A percentile compares a stretch with the other conserved stretches of the same genome.
phyloP scores from a whole-genome alignment of 805 yeast species.

The Candida taoyuanica region DNA sequence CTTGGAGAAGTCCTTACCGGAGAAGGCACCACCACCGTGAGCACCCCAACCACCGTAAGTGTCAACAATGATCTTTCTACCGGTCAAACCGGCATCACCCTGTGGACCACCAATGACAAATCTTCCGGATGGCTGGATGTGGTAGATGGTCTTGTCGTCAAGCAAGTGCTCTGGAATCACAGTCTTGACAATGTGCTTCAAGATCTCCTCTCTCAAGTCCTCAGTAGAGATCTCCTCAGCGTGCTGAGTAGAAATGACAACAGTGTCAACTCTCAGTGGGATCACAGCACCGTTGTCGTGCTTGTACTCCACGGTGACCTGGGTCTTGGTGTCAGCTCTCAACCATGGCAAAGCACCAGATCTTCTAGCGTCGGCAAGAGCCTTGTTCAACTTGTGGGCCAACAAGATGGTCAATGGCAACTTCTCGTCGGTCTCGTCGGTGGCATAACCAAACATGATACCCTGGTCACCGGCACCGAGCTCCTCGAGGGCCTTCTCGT shows the following conservation, averaged over 20 bases:
- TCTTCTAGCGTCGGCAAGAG: constrained; percentile 96
- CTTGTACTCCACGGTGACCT: constrained; percentile 95
- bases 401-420: constrained; percentile 91
- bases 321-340: constrained; percentile 99
- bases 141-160: constrained; percentile 94
- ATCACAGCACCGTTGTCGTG: constrained; percentile 92
- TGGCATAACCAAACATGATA: constrained; percentile 99
- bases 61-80: constrained; percentile 98
- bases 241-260: constrained; percentile 97
- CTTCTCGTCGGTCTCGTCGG: constrained; percentile 97
- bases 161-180: constrained; percentile 87
- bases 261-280: constrained; percentile 95
- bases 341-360: constrained; percentile 92
- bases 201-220: constrained; percentile 77
- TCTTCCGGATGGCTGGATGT: constrained; percentile 99
- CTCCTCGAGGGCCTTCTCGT: constrained; percentile 91
- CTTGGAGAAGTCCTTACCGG: constrained; percentile 99
- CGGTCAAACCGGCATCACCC: constrained; percentile 99
- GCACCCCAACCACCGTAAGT: constrained; percentile 99
- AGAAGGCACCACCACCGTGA: constrained; percentile 99
- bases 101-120: constrained; percentile 99
- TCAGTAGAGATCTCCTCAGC: constrained; percentile 93
- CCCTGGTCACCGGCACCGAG: constrained; percentile 99
- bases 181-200: constrained; percentile 79
- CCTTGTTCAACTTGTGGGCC: constrained; percentile 95